These are phyloP conservation scores for Naganishia sp. DNA, from an alignment of 1,284 basidiomycete genomes.

Conservation along the genomic window DNA sequence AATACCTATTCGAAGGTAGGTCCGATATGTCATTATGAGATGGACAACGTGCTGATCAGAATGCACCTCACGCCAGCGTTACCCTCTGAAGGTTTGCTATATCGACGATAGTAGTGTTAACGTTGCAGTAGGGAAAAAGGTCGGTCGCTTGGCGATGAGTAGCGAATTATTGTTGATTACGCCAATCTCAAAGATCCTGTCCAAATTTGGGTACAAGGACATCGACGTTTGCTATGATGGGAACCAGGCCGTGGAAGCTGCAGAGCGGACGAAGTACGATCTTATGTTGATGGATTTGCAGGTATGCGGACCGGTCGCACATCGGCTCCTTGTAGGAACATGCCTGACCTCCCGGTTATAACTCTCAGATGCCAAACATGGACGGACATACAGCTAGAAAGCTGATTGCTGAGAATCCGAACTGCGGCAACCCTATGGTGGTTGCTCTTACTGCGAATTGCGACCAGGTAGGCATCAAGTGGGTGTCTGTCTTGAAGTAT, in stretches of 20 bases:
- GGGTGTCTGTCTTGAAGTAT: neutral
- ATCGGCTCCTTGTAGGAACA: neutral
- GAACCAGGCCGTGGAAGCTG: conserved; percentile 44
- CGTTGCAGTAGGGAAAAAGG: conserved; percentile 31
- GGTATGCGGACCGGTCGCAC: neutral
- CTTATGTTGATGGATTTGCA: conserved; percentile 49
- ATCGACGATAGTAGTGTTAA: conserved; percentile 52
- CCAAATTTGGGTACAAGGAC: conserved; percentile 47
- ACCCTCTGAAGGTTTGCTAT: conserved; percentile 45
- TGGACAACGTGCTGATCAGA: neutral
- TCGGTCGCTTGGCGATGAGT: neutral
- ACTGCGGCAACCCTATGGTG: conserved; percentile 43
- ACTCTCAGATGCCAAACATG: conserved; percentile 42
- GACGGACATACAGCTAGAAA: conserved; percentile 27
- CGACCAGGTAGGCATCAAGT: conserved; percentile 38
- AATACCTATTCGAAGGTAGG: conserved; percentile 14
- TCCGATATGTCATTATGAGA: neutral
- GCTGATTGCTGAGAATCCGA: conserved; percentile 35
- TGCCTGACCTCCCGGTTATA: neutral
- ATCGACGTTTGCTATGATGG: conserved; percentile 45
- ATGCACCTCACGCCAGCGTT: neutral
- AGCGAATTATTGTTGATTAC: too few species aligned
- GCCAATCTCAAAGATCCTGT: conserved; percentile 38
- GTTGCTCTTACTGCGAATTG: conserved; percentile 51
- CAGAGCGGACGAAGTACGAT: conserved; percentile 44